Percentiles rank a stretch among this genome's conserved stretches.
phyloP scores from a whole-genome alignment of 1,284 basidiomycete species.

The Puccinia triticina region DNA sequence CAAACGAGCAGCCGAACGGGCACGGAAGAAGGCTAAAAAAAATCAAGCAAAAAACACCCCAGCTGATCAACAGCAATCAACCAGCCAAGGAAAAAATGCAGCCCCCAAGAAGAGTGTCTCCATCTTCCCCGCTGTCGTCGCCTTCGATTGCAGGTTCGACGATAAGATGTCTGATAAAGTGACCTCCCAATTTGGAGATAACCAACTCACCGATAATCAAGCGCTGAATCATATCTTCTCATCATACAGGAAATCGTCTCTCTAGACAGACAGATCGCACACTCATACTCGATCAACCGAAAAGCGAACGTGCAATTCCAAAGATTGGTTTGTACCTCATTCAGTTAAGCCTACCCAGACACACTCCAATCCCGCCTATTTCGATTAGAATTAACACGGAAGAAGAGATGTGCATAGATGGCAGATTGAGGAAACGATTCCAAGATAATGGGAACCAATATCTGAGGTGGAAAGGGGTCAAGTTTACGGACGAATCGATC shows the following conservation, averaged over 20 bases:
- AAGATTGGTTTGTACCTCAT: conserved; percentile 35
- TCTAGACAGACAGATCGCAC: conserved; percentile 42
- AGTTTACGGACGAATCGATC: background rate
- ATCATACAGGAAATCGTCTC: conserved; percentile 38
- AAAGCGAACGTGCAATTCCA: conserved; percentile 18
- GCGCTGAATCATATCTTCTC: background rate
- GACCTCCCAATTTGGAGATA: conserved; percentile 17
- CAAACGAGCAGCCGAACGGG: conserved; percentile 34
- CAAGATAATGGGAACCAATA: conserved; percentile 32
- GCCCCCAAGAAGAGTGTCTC: background rate
- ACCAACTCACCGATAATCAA: background rate
- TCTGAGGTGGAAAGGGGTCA: conserved; percentile 23
- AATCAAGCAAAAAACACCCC: background rate
- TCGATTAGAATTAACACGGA: background rate
- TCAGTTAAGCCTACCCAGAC: conserved; percentile 3
- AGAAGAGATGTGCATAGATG: conserved; percentile 29
- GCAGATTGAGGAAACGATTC: conserved; percentile 34
- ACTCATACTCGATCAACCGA: conserved; percentile 44
- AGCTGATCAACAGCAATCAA: background rate
- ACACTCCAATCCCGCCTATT: background rate
- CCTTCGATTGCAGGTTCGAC: conserved; percentile 92
- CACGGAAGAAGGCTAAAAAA: conserved; percentile 31
- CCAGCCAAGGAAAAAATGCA: background rate
- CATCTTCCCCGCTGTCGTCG: conserved; percentile 72
- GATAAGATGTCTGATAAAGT: conserved; percentile 92